Conservation (phyloP, 148 eudicot genomes). For the Vaccinium myrtillus region DNA sequence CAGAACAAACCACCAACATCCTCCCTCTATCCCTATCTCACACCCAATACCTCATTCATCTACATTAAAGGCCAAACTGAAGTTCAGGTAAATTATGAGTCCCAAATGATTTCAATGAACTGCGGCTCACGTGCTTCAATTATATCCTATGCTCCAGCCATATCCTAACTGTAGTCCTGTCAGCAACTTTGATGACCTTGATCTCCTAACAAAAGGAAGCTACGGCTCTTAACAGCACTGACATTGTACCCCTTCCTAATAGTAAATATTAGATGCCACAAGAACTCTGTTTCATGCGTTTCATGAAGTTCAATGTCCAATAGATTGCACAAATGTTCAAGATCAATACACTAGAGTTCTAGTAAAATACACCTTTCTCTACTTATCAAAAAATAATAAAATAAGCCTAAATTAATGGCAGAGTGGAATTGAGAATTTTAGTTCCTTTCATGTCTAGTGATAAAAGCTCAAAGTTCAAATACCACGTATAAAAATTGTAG, state of each 20-base stretch:
- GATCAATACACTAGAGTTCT: neutral
- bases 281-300: neutral
- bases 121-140: neutral
- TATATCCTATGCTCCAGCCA: neutral
- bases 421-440: neutral
- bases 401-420: neutral
- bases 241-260: neutral
- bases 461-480: neutral
- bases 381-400: neutral
- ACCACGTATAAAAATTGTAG: neutral
- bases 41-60: neutral
- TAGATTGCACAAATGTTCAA: neutral
- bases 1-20: neutral
- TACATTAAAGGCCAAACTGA: neutral
- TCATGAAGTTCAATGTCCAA: slow-evolving; percentile 7
- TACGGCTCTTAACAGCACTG: neutral
- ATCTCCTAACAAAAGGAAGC: neutral
- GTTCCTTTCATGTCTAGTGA: neutral
- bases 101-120: neutral
- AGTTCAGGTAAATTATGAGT: neutral
- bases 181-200: neutral
- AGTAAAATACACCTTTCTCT: neutral
- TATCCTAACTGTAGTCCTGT: neutral
- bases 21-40: neutral
- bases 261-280: neutral